Percentiles rank a stretch among this genome's conserved stretches.
These are phyloP conservation scores for Sherardia arvensis DNA, from an alignment of 257 asterid species.

Conservation along the genomic window DNA sequence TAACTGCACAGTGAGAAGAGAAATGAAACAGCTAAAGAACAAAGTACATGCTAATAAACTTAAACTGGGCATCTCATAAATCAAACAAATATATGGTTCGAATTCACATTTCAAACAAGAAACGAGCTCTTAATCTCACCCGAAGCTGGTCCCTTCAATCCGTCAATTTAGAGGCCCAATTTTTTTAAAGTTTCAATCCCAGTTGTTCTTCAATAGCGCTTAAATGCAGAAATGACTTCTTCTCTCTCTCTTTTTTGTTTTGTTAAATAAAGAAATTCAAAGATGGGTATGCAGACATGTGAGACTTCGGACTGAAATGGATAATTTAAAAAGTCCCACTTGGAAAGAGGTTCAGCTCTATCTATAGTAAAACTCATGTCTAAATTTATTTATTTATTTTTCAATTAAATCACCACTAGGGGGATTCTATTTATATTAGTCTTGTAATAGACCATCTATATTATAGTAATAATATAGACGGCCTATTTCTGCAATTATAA, in stretches of 20 bases:
- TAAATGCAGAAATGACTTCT: not conserved
- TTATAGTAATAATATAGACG: no score
- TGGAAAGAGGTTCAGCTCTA: no score
- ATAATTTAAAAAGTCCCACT: no score
- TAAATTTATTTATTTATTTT: no score
- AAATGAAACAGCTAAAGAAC: not conserved
- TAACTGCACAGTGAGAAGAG: constrained; percentile 12
- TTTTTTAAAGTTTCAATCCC: not conserved
- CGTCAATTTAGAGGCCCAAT: no score
- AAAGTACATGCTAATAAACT: not conserved
- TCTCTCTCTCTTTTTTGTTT: not conserved
- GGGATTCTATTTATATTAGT: no score
- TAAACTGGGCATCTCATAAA: not conserved
- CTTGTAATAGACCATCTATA: no score
- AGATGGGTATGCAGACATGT: not conserved
- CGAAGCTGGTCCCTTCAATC: not conserved
- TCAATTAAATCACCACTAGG: no score
- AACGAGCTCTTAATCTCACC: not conserved
- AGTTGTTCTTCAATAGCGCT: no score
- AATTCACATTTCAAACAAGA: not conserved
- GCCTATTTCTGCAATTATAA: no score
- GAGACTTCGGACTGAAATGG: not conserved
- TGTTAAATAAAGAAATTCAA: not conserved
- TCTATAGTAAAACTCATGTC: no score
- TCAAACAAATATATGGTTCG: not conserved